Percentiles rank a stretch among this genome's conserved stretches.
Evolutionary conservation across 2,329 filamentous ascomycete species (phyloP).

Genomic region (Fusarium phyllophilum): DNA sequence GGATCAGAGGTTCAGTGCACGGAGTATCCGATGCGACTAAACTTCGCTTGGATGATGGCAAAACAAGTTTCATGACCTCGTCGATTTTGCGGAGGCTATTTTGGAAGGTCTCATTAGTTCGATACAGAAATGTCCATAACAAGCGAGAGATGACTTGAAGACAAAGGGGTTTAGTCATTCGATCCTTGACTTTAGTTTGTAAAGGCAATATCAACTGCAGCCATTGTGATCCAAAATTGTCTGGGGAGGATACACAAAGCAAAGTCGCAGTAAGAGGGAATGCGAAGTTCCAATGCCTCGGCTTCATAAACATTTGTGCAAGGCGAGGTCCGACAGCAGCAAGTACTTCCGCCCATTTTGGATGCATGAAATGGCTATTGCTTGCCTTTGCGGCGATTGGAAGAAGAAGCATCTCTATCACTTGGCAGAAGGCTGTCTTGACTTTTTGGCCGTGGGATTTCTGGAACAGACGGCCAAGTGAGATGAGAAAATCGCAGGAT

Average conservation of each 20-base stretch:
- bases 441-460: constrained; percentile 87
- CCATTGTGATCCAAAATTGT: constrained; percentile 89
- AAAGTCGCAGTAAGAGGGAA: constrained; percentile 90
- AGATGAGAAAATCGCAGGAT: constrained; percentile 88
- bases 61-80: constrained; percentile 84
- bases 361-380: constrained; percentile 78
- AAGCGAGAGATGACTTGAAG: constrained; percentile 90
- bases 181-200: constrained; percentile 86
- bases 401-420: constrained; percentile 86
- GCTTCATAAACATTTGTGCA: constrained; percentile 87
- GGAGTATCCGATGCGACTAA: constrained; percentile 83
- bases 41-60: constrained; percentile 82
- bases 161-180: constrained; percentile 78
- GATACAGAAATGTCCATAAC: constrained; percentile 94
- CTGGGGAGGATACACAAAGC: constrained; percentile 86
- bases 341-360: constrained; percentile 89
- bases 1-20: constrained; percentile 90
- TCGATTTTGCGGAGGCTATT: constrained; percentile 83
- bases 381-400: constrained; percentile 85
- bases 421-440: constrained; percentile 94
- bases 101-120: constrained; percentile 76
- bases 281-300: constrained; percentile 88
- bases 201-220: constrained; percentile 80
- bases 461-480: constrained; percentile 83
- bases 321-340: constrained; percentile 81